Evolutionary conservation across 257 asterid genomes (phyloP), one percentile per base, ranked within the genome.

Genomic region (Apocynum venetum): DNA sequence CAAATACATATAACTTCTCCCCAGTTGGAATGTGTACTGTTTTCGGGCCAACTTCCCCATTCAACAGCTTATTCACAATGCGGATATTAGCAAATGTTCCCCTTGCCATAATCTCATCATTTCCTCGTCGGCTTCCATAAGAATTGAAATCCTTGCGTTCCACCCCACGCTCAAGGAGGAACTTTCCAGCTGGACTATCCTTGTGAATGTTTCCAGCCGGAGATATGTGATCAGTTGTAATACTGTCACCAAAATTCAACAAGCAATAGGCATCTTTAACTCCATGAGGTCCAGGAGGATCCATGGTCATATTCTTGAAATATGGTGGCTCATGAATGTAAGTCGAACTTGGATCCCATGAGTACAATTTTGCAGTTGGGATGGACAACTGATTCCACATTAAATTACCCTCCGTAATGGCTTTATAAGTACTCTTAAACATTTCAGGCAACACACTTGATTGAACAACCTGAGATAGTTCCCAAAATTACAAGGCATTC

Each of bases 61-160:
- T 94, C 89, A 94, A 82, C 82, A 94, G 88, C 86, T 92, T 94
- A 88, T 94, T 94, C 41, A 92, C 96, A 57, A 94, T 77, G 46
- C 98, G 97, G 78, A 92, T 94, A 84, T 94, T 94, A 68, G 97
- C 98, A 80, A 94, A 94, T 68, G 98, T 94, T 59, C 98, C 98
- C 83, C 97, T 84, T 0, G 97, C 98, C 97, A 94, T 94, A 76
- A 92, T 90, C 82, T 94, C 97, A 86, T 94, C 98, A 71, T 94
- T 94, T 60, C 98, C 98, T 82, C 98, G 94, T 13, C 98, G 96
- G 82, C 98, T 94, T 36, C 98, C 98, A 80, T 91, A 94, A 77
- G 97, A 92, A 80, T 94, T 94, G 86, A 94, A 91, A 82, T 91
- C 97, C 87, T 75, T 94, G 68, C 91, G 91, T 43, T 92, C 97